Evolutionary conservation across 148 eudicot genomes (phyloP), one percentile per base, ranked within the genome.

Genomic region (Rhododendron ferrugineum): DNA sequence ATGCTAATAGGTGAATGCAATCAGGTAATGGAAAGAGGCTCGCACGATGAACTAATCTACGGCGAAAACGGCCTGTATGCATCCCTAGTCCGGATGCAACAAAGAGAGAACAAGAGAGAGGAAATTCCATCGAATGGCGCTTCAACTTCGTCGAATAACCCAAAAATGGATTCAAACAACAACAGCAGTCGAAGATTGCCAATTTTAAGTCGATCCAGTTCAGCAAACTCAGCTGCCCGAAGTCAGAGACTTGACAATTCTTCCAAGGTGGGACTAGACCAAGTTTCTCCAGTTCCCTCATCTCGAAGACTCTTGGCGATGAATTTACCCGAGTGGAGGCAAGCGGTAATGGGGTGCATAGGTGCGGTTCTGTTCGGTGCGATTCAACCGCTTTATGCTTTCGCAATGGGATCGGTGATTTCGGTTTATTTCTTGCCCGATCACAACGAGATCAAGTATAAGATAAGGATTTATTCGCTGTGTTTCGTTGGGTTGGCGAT

Each of bases 301-400:
- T 70, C 32, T 4, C 37, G 40, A 70, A 70, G 75, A 5, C 75
- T 70, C 5, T 14, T 70, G 75, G 75, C 75, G 2, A 70, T 70
- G 75, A 70, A 70, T 70, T 70, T 70, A 14, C 75, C 75, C 20
- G 75, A 70, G 75, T 70, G 75, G 75, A 70, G 20, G 75, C 22
- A 70, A 30, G 75, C 75, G 3, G 34, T 70, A 4, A 70, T 70
- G 75, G 75, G 75, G 75, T 30, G 75, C 40, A 15, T 30, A 32
- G 40, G 37, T 70, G 75, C 75, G 9, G 8, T 70, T 70, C 40
- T 70, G 2, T 70, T 70, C 10, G 75, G 75, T 70, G 75, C 20
- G 20, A 5, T 70, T 70, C 75, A 70, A 32, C 75, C 75, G 22
- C 37, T 70, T 30, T 70, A 70, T 32, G 36, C 75, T 13, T 70